A percentile compares a stretch with the other conserved stretches of the same genome.
Evolutionary conservation across 805 yeast genomes (phyloP).

Genomic region (Spathaspora sp.): DNA sequence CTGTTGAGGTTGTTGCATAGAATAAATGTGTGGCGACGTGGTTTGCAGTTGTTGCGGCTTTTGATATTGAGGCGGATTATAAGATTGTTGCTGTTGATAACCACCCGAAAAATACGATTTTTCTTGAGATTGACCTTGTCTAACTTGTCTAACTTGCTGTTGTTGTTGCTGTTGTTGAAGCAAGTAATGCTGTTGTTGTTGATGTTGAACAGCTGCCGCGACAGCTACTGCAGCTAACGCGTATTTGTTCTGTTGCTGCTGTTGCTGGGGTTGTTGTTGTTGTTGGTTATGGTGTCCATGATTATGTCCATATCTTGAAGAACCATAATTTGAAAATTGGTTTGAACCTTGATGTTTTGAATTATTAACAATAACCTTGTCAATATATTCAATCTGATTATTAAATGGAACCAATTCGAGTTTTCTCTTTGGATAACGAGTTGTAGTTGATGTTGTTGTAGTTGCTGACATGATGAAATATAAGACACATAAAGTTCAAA

Average conservation of each 20-base stretch:
- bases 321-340: constrained; percentile 3
- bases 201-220: constrained; percentile 30
- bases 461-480: neutral
- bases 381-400: constrained; percentile 24
- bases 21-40: neutral
- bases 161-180: constrained; percentile 15
- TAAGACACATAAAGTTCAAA: neutral
- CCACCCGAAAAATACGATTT: constrained; percentile 3
- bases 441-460: neutral
- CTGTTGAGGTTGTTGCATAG: constrained; percentile 2
- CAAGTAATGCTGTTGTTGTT: constrained; percentile 16
- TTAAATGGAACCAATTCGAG: constrained; percentile 25
- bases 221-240: constrained; percentile 27
- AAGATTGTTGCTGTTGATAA: constrained; percentile 5
- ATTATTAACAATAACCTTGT: constrained; percentile 8
- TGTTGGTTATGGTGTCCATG: constrained; percentile 2
- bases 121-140: constrained; percentile 8
- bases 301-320: constrained; percentile 5
- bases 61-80: constrained; percentile 9
- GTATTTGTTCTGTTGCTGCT: constrained; percentile 19
- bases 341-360: constrained; percentile 8
- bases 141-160: constrained; percentile 7
- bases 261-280: constrained; percentile 2
- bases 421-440: constrained; percentile 20
- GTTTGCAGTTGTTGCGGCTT: constrained; percentile 8